Evolutionary conservation across 164 flowering plant genomes (phyloP), one percentile per base, ranked within the genome.

Genomic region (Vitis cinerea): DNA sequence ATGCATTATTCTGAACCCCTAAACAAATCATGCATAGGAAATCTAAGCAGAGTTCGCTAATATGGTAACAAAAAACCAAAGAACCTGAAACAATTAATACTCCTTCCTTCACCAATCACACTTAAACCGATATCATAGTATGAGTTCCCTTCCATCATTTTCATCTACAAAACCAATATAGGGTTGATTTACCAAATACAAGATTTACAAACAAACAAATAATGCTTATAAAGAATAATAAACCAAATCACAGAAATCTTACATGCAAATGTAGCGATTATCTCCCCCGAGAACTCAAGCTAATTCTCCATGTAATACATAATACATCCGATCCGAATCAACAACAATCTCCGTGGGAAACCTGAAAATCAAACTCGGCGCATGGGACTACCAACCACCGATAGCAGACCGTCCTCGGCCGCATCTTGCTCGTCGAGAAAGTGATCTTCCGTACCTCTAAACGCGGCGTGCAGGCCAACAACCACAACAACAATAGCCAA

Each of bases 391-490:
- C 80, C 82, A 2, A 80, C 85, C n/a, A 78, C 80, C 3, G 85
- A 80, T 72, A 74, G 48, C 74, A 78, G 44, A 1, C 82, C 83
- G 2, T 71, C 78, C 1, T 70, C 81, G 8, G 57, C 72, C 0
- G 49, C 74, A 8, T 74, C 77, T 37, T 50, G 64, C 67, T 78
- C 84, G 14, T 79, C 81, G 11, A 55, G 1, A 64, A 72, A 81
- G 71, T 73, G 56, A 73, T 83, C 81, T 8, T 81, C 84, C 6
- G 79, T 75, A 5, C 72, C 69, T 53, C 82, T 70, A 60, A 79
- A 71, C 15, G 72, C 69, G 0, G 84, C 82, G 57, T 83, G 86
- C 7, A 79, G 10, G 10, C 30, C 52, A 3, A 83, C 73, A 4
- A 83, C 5, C 10, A 65, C 61, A 13, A 12, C 75, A 19, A 71